A percentile compares a stretch with the other conserved stretches of the same genome.
phyloP scores from a whole-genome alignment of 495 filamentous ascomycete species.

The Podospora sp. region DNA sequence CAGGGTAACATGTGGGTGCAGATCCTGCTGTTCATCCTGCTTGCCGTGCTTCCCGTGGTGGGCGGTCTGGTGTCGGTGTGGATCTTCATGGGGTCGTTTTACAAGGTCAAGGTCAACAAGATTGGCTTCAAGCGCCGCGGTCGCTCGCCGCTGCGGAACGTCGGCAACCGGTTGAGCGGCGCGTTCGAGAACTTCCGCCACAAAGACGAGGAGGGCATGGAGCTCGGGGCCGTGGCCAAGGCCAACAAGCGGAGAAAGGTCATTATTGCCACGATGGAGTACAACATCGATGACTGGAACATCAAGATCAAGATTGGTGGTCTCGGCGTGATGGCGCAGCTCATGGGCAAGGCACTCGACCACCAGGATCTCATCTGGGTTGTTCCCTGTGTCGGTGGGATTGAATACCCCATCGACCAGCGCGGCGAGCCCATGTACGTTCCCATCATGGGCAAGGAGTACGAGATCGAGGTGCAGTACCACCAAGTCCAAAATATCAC shows the following conservation, averaged over 20 bases:
- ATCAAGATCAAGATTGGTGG: constrained; percentile 77
- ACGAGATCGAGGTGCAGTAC: constrained; percentile 68
- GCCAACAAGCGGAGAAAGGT: constrained; percentile 47
- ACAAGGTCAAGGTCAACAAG: constrained; percentile 57
- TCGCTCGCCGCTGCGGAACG: constrained; percentile 28
- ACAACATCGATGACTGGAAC: constrained; percentile 71
- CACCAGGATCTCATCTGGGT: constrained; percentile 76
- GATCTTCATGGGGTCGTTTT: constrained; percentile 66
- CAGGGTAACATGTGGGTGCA: constrained; percentile 59
- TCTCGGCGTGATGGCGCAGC: constrained; percentile 68
- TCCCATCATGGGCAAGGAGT: constrained; percentile 64
- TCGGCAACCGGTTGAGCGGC: constrained; percentile 30
- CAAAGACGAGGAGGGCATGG: constrained; percentile 59
- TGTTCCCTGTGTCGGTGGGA: constrained; percentile 71
- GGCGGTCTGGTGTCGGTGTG: constrained; percentile 59
- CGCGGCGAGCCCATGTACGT: constrained; percentile 65
- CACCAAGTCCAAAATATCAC: constrained; percentile 69
- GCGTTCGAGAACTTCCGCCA: constrained; percentile 28
- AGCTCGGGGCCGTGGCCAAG: constrained; percentile 42
- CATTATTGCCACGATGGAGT: constrained; percentile 71
- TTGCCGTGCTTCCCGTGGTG: constrained; percentile 48
- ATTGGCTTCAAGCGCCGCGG: constrained; percentile 55
- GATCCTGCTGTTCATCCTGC: constrained; percentile 59
- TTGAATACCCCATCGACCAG: constrained; percentile 65
- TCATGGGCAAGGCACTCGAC: constrained; percentile 71